Evolutionary conservation across 805 yeast genomes (phyloP).

Genomic region (Cyberlindnera samutprakarnensis): DNA sequence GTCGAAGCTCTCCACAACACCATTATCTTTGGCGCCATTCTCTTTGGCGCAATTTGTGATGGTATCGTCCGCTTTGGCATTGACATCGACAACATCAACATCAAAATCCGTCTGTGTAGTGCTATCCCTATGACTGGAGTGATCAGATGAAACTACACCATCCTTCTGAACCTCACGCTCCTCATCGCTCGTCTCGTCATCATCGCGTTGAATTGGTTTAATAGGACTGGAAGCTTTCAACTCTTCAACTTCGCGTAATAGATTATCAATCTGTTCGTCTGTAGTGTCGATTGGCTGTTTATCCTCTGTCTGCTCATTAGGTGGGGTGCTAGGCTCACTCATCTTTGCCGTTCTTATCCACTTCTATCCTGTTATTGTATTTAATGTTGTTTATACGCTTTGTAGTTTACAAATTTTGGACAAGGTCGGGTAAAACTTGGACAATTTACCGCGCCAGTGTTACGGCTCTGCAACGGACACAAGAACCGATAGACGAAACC

Average conservation of each 20-base stretch:
- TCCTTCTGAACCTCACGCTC: not conserved
- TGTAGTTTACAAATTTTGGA: no score
- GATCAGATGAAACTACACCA: no score
- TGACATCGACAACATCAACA: not conserved
- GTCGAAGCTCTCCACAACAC: not conserved
- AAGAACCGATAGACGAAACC: no score
- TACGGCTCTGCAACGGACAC: no score
- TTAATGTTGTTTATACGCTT: no score
- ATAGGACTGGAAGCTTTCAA: slow-evolving; percentile 16
- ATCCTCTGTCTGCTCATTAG: slow-evolving; percentile 1
- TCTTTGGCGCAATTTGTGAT: slow-evolving; percentile 1
- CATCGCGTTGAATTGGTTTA: slow-evolving; percentile 5
- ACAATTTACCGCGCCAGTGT: no score
- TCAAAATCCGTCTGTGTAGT: not conserved
- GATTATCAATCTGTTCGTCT: slow-evolving; percentile 22
- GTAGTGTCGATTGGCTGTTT: slow-evolving; percentile 6
- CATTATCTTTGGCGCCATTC: not conserved
- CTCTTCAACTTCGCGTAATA: slow-evolving; percentile 20
- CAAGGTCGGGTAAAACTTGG: no score
- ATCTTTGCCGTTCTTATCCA: no score
- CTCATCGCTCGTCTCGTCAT: not conserved
- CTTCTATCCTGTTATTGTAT: no score
- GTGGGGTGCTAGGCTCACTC: slow-evolving; percentile 2
- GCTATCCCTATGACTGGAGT: not conserved
- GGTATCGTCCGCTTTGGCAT: not conserved